Base-by-base conservation (phyloP, 495 filamentous ascomycete genomes). In the Aspergillus olivimuriae region DNA sequence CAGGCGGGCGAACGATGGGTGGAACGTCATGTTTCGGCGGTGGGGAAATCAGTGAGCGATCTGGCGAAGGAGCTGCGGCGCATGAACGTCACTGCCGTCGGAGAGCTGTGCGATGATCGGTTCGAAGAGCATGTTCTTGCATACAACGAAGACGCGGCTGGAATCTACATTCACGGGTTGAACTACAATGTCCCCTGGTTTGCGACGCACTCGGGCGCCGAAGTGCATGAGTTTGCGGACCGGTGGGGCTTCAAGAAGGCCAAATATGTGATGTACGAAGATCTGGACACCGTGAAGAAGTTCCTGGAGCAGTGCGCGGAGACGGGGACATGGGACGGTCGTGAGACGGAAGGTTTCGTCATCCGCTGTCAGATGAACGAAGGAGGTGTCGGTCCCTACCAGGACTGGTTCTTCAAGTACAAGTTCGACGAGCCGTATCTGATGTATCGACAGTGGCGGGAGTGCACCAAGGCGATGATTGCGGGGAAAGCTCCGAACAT, bases 321-420 rank as follows among this genome's bases (percentile, higher is more conserved):
- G 60, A 87, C 84, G 10, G 90, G 90, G 6, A 78, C 84, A 2
- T 95, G 91, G 64, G 81, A 82, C 48, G 91, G 87, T 7, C 83
- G 88, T 41, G 89, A 97, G 49, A 91, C 95, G 2, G 92, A 98
- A 61, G 92, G 92, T 2, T 98, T 98, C 51, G 92, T 98, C 41
- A 85, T 98, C 44, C 83, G 92, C 41, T 97, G 92, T 68, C 82
- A 87, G 58, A 77, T 80, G 47, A 72, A 73, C 40, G 61, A 75
- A 16, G 63, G 58, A 8, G 67, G 66, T 9, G 55, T 55, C 2
- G 62, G 59, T 31, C 50, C 65, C 0, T 92, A 79, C 65, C 69
- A 76, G 14, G 87, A 97, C 61, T 98, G 91, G 91, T 97, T 98
- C 68, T 98, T 97, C 81, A 98, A 98, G 62, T 98, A 88, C 76